Conservation (phyloP, 192 early-diverging fungal genomes). For the Podila verticillata region DNA sequence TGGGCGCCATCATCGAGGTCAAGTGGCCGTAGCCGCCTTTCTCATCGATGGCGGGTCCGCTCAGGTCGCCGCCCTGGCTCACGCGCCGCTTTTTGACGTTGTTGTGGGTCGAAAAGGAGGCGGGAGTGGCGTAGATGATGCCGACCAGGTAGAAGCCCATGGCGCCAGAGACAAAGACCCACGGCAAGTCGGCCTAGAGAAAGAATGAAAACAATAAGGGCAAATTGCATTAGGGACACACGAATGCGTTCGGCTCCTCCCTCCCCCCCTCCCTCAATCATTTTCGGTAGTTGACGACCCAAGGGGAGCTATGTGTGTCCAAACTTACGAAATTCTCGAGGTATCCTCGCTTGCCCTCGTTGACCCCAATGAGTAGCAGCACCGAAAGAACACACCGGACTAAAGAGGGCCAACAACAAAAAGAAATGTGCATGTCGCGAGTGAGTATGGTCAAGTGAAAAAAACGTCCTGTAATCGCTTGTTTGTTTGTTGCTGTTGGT, state of each 20-base stretch:
- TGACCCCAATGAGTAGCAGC: conserved; percentile 17
- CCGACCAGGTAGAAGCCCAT: conserved; percentile 52
- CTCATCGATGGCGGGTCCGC: not conserved
- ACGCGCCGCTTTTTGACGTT: conserved; percentile 19
- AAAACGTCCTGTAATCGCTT: not conserved
- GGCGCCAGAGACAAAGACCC: conserved; percentile 45
- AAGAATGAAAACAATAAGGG: not conserved
- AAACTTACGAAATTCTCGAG: conserved; percentile 46
- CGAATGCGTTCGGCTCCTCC: too few relatives aligned
- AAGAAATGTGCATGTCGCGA: not conserved
- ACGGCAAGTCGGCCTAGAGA: conserved; percentile 36
- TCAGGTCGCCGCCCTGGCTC: conserved; percentile 4
- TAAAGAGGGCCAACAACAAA: not conserved
- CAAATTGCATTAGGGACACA: not conserved
- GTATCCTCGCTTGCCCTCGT: conserved; percentile 31
- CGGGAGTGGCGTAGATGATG: conserved; percentile 47
- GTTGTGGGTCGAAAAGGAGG: conserved; percentile 29
- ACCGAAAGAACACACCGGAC: conserved; percentile 40
- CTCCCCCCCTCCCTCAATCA: too few relatives aligned
- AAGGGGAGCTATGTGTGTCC: too few relatives aligned
- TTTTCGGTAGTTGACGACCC: too few relatives aligned
- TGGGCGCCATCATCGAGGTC: conserved; percentile 16
- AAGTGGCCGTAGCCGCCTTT: conserved; percentile 1
- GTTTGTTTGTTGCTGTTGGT: too few relatives aligned
- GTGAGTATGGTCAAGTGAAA: not conserved